These are phyloP conservation scores for Kodamaea neixiangensis DNA, from an alignment of 805 yeast species.

Conservation along the genomic window DNA sequence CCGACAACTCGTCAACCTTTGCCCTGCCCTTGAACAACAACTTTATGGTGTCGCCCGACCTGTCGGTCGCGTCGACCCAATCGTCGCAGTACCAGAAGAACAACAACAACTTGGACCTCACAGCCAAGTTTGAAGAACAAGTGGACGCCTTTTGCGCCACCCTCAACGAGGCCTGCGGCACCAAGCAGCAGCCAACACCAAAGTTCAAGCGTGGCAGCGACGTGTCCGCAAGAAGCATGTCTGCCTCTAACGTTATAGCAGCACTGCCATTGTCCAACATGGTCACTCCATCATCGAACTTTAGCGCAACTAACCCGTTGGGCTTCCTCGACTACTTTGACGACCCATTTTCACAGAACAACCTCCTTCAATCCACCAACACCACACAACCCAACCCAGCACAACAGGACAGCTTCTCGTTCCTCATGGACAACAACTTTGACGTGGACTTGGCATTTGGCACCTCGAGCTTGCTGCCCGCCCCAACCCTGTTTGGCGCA, in stretches of 20 bases:
- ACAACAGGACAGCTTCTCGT: conserved; percentile 38
- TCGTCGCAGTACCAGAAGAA: conserved; percentile 6
- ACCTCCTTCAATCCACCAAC: conserved; percentile 10
- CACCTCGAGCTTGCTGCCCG: conserved; percentile 6
- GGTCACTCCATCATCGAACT: conserved; percentile 21
- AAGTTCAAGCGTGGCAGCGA: conserved; percentile 26
- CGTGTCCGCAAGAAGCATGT: background rate
- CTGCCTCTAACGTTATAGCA: conserved; percentile 10
- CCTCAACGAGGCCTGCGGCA: conserved; percentile 82
- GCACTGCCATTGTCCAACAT: conserved; percentile 22
- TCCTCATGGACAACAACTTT: conserved; percentile 50
- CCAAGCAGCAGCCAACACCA: conserved; percentile 68
- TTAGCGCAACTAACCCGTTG: conserved; percentile 19
- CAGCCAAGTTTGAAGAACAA: conserved; percentile 58
- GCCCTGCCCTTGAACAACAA: conserved; percentile 42
- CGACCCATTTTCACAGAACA: conserved; percentile 17
- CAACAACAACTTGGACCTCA: conserved; percentile 14
- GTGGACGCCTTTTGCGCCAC: conserved; percentile 74
- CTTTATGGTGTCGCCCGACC: conserved; percentile 35
- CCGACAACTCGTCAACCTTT: conserved; percentile 29
- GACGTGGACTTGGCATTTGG: conserved; percentile 57
- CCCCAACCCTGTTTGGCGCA: background rate
- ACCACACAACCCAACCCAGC: conserved; percentile 1
- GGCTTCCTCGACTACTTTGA: conserved; percentile 14
- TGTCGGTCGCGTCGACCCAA: conserved; percentile 19